A percentile compares a stretch with the other conserved stretches of the same genome.
Evolutionary conservation across 2,329 filamentous ascomycete species (phyloP).

Genomic region (Talaromyces sp.): DNA sequence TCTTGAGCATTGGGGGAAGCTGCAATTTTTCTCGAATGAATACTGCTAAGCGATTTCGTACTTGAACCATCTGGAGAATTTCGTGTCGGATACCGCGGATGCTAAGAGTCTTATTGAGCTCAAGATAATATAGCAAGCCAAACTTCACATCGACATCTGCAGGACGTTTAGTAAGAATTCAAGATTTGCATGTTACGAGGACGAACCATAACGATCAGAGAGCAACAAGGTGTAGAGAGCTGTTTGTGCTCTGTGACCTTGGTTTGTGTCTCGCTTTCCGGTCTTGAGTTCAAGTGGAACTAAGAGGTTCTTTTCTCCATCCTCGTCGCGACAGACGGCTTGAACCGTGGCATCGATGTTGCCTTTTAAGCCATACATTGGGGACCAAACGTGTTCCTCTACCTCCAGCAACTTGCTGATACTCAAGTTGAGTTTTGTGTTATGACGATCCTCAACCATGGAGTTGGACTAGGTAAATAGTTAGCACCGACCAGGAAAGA

Average conservation of each 20-base stretch:
- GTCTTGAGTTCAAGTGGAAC: slow-evolving; percentile 97
- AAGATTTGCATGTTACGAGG: no score
- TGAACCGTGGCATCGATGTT: slow-evolving; percentile 98
- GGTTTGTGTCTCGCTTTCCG: slow-evolving; percentile 75
- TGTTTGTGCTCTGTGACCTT: slow-evolving; percentile 88
- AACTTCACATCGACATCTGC: slow-evolving; percentile 83
- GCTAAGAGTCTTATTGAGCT: slow-evolving; percentile 80
- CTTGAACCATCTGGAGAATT: slow-evolving; percentile 93
- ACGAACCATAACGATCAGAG: slow-evolving; percentile 79
- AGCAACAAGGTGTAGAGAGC: slow-evolving; percentile 90
- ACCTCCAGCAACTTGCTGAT: slow-evolving; percentile 94
- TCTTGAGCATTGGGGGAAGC: slow-evolving; percentile 83
- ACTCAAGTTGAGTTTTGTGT: slow-evolving; percentile 75
- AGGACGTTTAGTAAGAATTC: slow-evolving; percentile 19
- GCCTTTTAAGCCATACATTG: slow-evolving; percentile 94
- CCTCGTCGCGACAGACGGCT: slow-evolving; percentile 73
- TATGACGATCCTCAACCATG: slow-evolving; percentile 76
- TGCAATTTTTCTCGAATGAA: slow-evolving; percentile 81
- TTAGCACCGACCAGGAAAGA: slow-evolving; percentile 28
- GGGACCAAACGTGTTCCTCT: slow-evolving; percentile 97
- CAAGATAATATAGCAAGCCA: slow-evolving; percentile 93
- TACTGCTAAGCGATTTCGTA: slow-evolving; percentile 85
- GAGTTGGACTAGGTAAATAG: slow-evolving; percentile 60
- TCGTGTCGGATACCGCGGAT: slow-evolving; percentile 86
- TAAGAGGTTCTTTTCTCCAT: slow-evolving; percentile 69